Percentiles rank a stretch among this genome's conserved stretches.
These are phyloP conservation scores for Carex arenaria DNA, from an alignment of 202 grass and related monocot genomes.

Conservation along the genomic window DNA sequence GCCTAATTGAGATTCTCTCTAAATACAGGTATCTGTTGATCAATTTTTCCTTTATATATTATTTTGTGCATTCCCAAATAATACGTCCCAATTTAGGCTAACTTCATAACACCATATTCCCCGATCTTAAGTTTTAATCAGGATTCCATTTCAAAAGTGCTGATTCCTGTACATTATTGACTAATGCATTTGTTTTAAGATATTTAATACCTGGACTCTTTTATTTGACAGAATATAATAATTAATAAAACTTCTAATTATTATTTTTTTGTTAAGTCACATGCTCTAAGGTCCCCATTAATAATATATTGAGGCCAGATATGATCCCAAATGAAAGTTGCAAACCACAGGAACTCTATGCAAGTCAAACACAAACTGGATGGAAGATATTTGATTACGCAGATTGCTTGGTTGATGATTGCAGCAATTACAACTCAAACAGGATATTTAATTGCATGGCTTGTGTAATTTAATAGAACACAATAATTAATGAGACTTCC, in stretches of 20 bases:
- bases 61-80: neutral
- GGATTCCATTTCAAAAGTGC: neutral
- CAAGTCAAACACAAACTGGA: neutral
- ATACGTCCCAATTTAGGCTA: neutral
- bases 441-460: neutral
- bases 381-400: neutral
- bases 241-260: neutral
- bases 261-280: neutral
- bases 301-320: neutral
- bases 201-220: neutral
- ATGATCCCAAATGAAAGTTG: neutral
- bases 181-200: neutral
- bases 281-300: neutral
- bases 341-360: neutral
- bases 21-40: constrained; percentile 48
- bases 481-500: neutral
- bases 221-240: neutral
- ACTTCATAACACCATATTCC: neutral
- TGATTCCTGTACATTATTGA: neutral
- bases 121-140: neutral
- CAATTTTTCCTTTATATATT: neutral
- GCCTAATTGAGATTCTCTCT: constrained; percentile 63
- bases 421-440: neutral
- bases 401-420: neutral
- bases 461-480: neutral